Base-by-base conservation (phyloP, 306 rosid genomes). In the Cyamopsis tetragonoloba region DNA sequence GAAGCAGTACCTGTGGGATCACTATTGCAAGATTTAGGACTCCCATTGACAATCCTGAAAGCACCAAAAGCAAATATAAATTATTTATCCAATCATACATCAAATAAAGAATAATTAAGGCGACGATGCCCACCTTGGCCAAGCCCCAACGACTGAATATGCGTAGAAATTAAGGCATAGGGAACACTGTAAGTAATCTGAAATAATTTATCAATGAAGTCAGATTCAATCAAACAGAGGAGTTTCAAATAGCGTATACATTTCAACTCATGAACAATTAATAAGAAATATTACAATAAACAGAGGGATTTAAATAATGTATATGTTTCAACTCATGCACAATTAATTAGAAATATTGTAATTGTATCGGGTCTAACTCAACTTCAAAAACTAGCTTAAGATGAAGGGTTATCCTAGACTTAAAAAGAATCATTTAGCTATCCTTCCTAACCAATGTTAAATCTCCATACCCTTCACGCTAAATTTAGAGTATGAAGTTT, bases 181-280 rank as follows among this genome's bases (percentile, higher is more conserved):
- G 96, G 97, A 81, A 86, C 91, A 64, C 97, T 86, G 81, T 89
- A 90, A 66, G 96, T 88, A 77, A 90, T 86, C 97, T 89, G 97
- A 80, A 84, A 88, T 38, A 71, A 83, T 24, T 42, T 65, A 64
- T 47, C 13, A 3, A 38, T 28, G 10, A 73, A 73, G 72, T 66
- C 60, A 59, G 63, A 64, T 59, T 23, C 42, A 68, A 57, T 64
- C 27, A 35, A 73, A 39, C 18, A 10, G 34, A 44, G 44, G 66
- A 55, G n/a, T 62, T 56, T 60, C 46, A 26, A 53, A 53, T 14
- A 41, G 58, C 15, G 51, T 27, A 8, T 13, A 2, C 1, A 2
- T 26, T 59, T 71, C 27, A 62, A 43, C 19, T 18, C 46, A 30
- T 22, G 57, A 43, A 65, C 20, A 44, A 17, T 13, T 42, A 30